Percentiles rank a stretch among this genome's conserved stretches.
Conservation (phyloP, 352 stramenopile species). For the Globisporangium iwayamae region DNA sequence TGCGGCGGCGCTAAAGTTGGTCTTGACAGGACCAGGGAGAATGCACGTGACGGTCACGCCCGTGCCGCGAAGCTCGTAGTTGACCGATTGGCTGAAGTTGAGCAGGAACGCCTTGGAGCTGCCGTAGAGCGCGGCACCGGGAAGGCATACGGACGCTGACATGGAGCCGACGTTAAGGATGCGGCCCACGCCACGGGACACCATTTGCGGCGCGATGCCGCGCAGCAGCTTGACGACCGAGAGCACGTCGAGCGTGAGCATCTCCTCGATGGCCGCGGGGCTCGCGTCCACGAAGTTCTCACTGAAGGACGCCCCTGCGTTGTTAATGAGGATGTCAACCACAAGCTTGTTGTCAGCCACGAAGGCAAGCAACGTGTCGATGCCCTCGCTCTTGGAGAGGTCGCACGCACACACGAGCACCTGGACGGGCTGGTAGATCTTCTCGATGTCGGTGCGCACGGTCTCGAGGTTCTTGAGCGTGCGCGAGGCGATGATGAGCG, state of each 20-base stretch:
- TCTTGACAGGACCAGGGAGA: conserved; percentile 52
- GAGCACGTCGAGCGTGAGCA: conserved; percentile 62
- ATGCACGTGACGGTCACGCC: conserved; percentile 70
- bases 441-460: conserved; percentile 71
- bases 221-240: conserved; percentile 48
- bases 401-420: conserved; percentile 62
- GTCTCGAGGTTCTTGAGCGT: conserved; percentile 55
- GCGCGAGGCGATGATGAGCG: conserved; percentile 62
- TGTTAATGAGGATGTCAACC: conserved; percentile 87
- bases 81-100: conserved; percentile 63
- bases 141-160: conserved; percentile 41
- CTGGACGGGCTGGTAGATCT: conserved; percentile 54
- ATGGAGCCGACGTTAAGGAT: conserved; percentile 79
- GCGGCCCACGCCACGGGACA: conserved; percentile 51
- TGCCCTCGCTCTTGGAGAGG: conserved; percentile 42
- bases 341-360: conserved; percentile 52
- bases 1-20: conserved; percentile 52
- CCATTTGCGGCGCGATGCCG: conserved; percentile 63
- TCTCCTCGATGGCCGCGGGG: conserved; percentile 31
- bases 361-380: conserved; percentile 52
- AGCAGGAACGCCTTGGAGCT: conserved; percentile 66
- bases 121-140: conserved; percentile 57
- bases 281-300: conserved; percentile 31
- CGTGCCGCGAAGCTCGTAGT: conserved; percentile 63
- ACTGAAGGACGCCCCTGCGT: conserved; percentile 44